Evolutionary conservation across 148 eudicot genomes (phyloP), one percentile per base, ranked within the genome.

Genomic region (Diospyros kaki): DNA sequence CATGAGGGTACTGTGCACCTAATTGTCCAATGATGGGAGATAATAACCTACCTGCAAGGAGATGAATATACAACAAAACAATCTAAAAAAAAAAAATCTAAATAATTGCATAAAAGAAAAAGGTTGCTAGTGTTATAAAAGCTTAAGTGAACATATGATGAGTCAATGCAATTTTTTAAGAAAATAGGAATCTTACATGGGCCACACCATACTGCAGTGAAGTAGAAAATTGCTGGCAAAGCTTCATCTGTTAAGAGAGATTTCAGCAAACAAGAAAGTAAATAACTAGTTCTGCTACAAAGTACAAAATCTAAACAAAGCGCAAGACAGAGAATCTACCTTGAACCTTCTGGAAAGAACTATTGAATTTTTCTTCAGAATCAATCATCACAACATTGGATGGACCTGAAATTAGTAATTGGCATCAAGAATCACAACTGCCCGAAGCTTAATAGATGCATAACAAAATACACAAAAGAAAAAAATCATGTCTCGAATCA

Each of bases 161-260:
- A 39, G 55, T 15, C 64, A 62, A 40, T 51, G 8, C 51, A 55
- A 28, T 28, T 15, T 72, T 48, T 64, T 50, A 38, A 55, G 51
- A 42, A 4, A 74, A 5, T 7, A 50, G 42, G 44, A 68, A 82
- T 74, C 98, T 88, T 90, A 94, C 98, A 94, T 66, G 98, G 98
- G 45, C 93, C 93, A 80, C 98, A 94, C 98, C 98, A 94, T 66
- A 59, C 90, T 17, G 98, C 98, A 51, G 98, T 94, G 82, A 87
- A 94, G 89, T 94, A 94, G 80, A 88, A 89, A 80, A 94, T 85
- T 64, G 93, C 87, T 6, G 90, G 86, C 78, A 74, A 79, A 54
- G 91, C 85, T 82, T 90, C 97, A 84, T 90, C 98, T 94, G 84
- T 56, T 7, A 72, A 66, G 68, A 64, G 51, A 63, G 17, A 69